These are phyloP conservation scores for Colletotrichum nymphaeae DNA, from an alignment of 2,329 filamentous ascomycete genomes.

Conservation along the genomic window DNA sequence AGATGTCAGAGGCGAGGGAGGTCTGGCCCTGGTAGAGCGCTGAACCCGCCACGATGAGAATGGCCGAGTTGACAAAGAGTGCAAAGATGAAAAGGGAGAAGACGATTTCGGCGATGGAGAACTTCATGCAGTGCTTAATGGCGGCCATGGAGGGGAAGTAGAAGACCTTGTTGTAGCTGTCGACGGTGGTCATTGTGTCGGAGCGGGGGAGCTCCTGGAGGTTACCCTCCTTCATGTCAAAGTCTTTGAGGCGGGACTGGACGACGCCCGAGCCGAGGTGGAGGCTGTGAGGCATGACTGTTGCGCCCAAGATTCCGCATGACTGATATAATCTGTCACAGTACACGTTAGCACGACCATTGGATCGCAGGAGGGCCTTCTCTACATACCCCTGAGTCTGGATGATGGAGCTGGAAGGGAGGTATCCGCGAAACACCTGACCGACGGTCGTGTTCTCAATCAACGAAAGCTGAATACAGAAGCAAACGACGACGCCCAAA, in stretches of 20 bases:
- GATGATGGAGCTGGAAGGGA: conserved; percentile 71
- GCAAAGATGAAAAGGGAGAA: conserved; percentile 85
- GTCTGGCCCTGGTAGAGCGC: conserved; percentile 74
- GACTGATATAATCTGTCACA: conserved; percentile 67
- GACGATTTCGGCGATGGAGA: conserved; percentile 77
- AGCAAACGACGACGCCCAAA: conserved; percentile 75
- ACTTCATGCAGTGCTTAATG: conserved; percentile 80
- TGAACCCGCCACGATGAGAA: conserved; percentile 87
- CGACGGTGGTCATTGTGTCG: conserved; percentile 43
- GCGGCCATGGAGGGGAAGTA: conserved; percentile 79
- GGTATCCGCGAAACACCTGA: conserved; percentile 73
- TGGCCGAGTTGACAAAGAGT: conserved; percentile 85
- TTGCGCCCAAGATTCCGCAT: conserved; percentile 82
- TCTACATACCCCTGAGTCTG: conserved; percentile 63
- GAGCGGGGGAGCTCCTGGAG: conserved; percentile 46
- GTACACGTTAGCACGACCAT: conserved; percentile 31
- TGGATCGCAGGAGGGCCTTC: background rate
- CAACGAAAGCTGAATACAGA: conserved; percentile 75
- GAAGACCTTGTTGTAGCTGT: conserved; percentile 59
- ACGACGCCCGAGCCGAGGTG: conserved; percentile 78
- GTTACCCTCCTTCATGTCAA: conserved; percentile 66
- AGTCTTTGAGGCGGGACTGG: conserved; percentile 73
- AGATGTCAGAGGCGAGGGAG: conserved; percentile 79
- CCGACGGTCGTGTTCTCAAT: conserved; percentile 66
- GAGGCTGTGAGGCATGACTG: conserved; percentile 78